Evolutionary conservation across 2,329 filamentous ascomycete genomes (phyloP), one percentile per base, ranked within the genome.

Genomic region (Phaeosphaeriaceae sp.): DNA sequence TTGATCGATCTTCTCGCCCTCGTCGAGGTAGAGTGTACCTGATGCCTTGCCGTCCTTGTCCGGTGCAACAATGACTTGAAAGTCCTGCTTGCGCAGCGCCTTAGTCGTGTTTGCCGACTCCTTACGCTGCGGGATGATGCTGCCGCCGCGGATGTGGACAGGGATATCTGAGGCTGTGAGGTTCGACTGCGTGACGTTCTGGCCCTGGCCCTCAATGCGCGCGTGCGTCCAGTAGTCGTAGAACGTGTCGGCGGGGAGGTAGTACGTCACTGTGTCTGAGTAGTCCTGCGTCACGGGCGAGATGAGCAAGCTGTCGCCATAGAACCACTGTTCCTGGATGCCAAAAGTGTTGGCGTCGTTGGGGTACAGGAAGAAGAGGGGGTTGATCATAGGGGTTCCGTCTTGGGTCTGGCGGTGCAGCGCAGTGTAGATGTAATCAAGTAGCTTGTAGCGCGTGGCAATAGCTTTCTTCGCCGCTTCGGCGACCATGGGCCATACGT

Each of bases 381-480:
- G 91, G 66, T 87, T 87, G 54, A 92, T 79, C 62, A 88, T 80
- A 0, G 91, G 90, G 1, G 83, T 84, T 33, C 91, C 91, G 45
- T 84, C 83, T 19, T 80, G 69, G 27, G 82, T 84, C 72, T 91
- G 85, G 56, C 79, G 77, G 71, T 88, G 81, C 65, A 92, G 81
- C 0, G 88, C 86, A 1, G 91, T 93, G 81, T 94, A 93, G 58
- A 91, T 83, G 78, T 93, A 93, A 69, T 93, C 91, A 13, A 93
- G 81, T n/a, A 93, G 81, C 31, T 85, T 83, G 79, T 93, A 93
- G n/a, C 91, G 85, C 48, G 88, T 87, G 27, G 84, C 84, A 66
- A 93, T 92, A 19, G 88, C 89, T 57, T 86, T 88, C 54, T 84
- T 84, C 0, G 89, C 89, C 0, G 89, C 88, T 9, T 83, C 78